phyloP scores from a whole-genome alignment of 2,329 filamentous ascomycete genomes.

The Canariomyces notabilis region DNA sequence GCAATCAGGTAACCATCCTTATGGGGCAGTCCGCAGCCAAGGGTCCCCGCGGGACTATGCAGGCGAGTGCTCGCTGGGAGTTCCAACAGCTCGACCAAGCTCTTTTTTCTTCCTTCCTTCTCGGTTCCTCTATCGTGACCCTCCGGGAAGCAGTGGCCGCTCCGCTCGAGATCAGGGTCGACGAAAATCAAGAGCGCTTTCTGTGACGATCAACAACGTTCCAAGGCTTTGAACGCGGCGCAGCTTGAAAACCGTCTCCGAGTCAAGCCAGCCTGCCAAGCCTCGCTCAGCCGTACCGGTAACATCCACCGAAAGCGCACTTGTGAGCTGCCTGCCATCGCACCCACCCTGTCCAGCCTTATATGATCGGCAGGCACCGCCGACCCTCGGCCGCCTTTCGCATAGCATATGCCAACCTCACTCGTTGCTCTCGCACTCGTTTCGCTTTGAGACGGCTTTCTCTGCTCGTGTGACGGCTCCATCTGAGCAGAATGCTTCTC shows the following conservation, averaged over 20 bases:
- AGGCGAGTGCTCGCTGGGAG: slow-evolving; percentile 4
- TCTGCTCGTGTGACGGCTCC: slow-evolving; percentile 10
- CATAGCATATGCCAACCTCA: slow-evolving; percentile 13
- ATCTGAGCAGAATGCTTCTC: slow-evolving; percentile 21
- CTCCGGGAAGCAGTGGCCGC: background rate
- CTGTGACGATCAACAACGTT: background rate
- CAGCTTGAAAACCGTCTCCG: background rate
- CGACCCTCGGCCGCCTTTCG: slow-evolving; percentile 4
- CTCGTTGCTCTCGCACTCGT: slow-evolving; percentile 23
- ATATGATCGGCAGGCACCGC: slow-evolving; percentile 24
- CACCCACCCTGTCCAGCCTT: slow-evolving; percentile 14
- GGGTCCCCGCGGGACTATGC: slow-evolving; percentile 7
- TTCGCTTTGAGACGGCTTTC: slow-evolving; percentile 11
- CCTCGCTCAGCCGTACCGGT: slow-evolving; percentile 18
- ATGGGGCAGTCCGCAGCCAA: background rate
- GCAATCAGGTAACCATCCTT: too few relatives aligned
- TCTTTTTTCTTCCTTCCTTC: slow-evolving; percentile 2
- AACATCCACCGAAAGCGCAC: slow-evolving; percentile 13
- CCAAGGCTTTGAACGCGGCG: too few relatives aligned
- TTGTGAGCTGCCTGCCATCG: slow-evolving; percentile 2
- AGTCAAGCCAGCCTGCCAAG: slow-evolving; percentile 19
- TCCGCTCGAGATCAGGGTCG: background rate
- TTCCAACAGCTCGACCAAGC: background rate
- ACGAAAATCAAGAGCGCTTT: background rate
- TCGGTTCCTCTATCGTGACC: slow-evolving; percentile 1